Conservation (phyloP, 352 stramenopile species). For the Phytopythium sindhum region DNA sequence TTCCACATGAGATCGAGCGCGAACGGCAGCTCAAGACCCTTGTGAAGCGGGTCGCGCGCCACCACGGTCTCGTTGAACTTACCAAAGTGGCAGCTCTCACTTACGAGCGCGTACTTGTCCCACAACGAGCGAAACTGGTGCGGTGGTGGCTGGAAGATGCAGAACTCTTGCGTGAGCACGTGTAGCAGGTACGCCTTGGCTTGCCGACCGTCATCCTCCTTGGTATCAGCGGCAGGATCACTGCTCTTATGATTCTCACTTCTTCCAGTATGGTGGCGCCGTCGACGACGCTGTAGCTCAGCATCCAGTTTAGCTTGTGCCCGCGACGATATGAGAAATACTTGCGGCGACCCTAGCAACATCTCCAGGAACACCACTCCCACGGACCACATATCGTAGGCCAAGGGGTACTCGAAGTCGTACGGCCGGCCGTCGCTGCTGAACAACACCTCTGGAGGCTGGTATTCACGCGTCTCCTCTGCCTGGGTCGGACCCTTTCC, state of each 20-base stretch:
- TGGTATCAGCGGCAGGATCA: not conserved
- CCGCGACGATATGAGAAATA: slow-evolving; percentile 77
- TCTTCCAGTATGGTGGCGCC: slow-evolving; percentile 14
- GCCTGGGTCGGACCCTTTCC: slow-evolving; percentile 72
- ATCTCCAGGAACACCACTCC: slow-evolving; percentile 96
- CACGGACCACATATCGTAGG: slow-evolving; percentile 93
- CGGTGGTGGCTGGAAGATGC: slow-evolving; percentile 66
- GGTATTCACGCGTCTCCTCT: slow-evolving; percentile 95
- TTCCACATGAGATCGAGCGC: slow-evolving; percentile 93
- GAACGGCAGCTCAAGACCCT: slow-evolving; percentile 80
- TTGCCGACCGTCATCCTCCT: slow-evolving; percentile 12
- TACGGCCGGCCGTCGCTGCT: slow-evolving; percentile 53
- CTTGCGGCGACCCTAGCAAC: slow-evolving; percentile 90
- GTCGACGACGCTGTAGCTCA: slow-evolving; percentile 50
- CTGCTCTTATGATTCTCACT: slow-evolving; percentile 14
- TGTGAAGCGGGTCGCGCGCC: slow-evolving; percentile 86
- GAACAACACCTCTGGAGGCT: slow-evolving; percentile 91
- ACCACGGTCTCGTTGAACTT: slow-evolving; percentile 92
- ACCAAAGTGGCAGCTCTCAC: slow-evolving; percentile 82
- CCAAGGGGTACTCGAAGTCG: slow-evolving; percentile 48
- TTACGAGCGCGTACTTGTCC: slow-evolving; percentile 67
- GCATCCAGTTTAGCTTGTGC: slow-evolving; percentile 90
- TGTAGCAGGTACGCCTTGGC: slow-evolving; percentile 74
- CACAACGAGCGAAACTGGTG: slow-evolving; percentile 54
- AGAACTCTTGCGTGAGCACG: slow-evolving; percentile 83